phyloP scores from a whole-genome alignment of 225 moss, liverwort and hornwort species.

The Antitrichia curtipendula region DNA sequence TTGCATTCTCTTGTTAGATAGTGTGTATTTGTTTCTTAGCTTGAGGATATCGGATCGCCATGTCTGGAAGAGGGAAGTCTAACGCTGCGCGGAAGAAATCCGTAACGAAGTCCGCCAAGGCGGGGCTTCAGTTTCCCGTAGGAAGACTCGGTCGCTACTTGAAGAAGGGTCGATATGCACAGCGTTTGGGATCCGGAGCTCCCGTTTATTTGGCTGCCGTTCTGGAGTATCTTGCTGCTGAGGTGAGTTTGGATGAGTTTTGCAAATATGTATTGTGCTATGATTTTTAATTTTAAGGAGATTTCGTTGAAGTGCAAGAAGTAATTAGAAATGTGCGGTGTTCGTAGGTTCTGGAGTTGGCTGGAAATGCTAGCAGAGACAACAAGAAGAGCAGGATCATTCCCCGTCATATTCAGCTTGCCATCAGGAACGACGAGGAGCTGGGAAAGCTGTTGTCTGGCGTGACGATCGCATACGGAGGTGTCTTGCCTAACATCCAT shows the following conservation, averaged over 20 bases:
- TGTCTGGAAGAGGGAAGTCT: not conserved
- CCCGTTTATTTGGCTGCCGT: not conserved
- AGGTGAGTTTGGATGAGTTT: not conserved
- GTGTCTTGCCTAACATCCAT: conserved; percentile 46
- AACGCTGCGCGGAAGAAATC: not conserved
- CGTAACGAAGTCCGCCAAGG: not conserved
- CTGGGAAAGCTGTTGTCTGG: conserved; percentile 38
- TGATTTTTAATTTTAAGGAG: rapidly evolving
- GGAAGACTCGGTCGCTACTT: not conserved
- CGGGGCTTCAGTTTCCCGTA: not conserved
- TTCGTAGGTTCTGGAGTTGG: conserved; percentile 44
- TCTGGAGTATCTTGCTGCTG: not conserved
- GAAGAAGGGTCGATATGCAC: not conserved
- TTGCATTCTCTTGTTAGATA: rapidly evolving
- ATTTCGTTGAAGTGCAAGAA: rapidly evolving
- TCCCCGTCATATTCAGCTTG: conserved; percentile 53
- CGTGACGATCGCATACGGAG: conserved; percentile 58
- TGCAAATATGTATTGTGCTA: rapidly evolving
- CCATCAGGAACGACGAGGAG: conserved; percentile 60
- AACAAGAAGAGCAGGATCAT: conserved; percentile 62
- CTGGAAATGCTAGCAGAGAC: conserved; percentile 52
- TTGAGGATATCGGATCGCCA: not conserved
- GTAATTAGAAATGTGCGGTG: not conserved
- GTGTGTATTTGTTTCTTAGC: not conserved
- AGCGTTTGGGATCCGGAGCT: not conserved